Evolutionary conservation across 1,284 basidiomycete genomes (phyloP).

Genomic region (Ustilago xerochloae): DNA sequence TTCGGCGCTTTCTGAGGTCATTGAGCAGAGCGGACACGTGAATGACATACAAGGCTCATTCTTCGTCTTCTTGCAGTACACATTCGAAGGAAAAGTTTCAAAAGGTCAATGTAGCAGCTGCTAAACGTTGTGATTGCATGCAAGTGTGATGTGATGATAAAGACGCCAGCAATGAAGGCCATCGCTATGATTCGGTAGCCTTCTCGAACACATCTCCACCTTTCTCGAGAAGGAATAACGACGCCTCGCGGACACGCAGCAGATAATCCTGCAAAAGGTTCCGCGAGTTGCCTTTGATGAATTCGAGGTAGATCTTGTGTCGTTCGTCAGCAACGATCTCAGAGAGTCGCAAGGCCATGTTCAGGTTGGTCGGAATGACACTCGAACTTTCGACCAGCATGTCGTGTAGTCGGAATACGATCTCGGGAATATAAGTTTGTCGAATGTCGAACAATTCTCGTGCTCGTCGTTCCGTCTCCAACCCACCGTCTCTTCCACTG

Average conservation of each 20-base stretch:
- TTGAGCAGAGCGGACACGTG: no score
- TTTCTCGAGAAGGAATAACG: conserved; percentile 38
- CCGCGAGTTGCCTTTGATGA: conserved; percentile 73
- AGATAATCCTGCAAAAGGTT: conserved; percentile 62
- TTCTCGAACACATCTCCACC: conserved; percentile 48
- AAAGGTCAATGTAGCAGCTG: background rate
- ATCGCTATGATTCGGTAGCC: conserved; percentile 27
- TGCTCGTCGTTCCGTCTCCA: conserved; percentile 73
- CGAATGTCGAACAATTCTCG: conserved; percentile 82
- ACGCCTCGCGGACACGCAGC: conserved; percentile 58
- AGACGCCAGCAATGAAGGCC: background rate
- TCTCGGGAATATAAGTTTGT: conserved; percentile 88
- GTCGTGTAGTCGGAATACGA: conserved; percentile 85
- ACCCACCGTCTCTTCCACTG: conserved; percentile 14
- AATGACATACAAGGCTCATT: no score
- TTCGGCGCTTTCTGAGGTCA: no score
- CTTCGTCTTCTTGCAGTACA: no score
- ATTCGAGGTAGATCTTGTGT: conserved; percentile 87
- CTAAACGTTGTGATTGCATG: background rate
- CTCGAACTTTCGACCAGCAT: conserved; percentile 77
- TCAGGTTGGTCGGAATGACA: conserved; percentile 80
- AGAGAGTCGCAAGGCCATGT: conserved; percentile 79
- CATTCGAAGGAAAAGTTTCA: no score
- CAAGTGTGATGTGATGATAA: background rate
- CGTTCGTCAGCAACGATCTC: conserved; percentile 89